Evolutionary conservation across 108 stramenopile genomes (phyloP), one percentile per base, ranked within the genome.

Genomic region (Cyclotella choctawhatcheeana): DNA sequence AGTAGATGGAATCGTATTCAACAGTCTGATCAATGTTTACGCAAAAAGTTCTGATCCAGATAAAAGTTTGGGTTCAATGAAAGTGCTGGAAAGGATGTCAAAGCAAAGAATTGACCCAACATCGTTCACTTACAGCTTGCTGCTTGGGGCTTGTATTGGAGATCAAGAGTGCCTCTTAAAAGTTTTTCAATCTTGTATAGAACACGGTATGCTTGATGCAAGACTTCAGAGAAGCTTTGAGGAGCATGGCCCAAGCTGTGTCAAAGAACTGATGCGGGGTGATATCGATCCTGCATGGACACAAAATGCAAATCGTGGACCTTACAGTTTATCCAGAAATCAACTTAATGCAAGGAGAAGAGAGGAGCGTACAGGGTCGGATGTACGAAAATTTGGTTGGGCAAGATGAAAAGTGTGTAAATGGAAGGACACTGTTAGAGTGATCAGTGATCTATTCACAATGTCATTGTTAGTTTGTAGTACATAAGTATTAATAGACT

Each of bases 11-110:
- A 18, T 60, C n/a, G 31, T 32, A 4, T 60, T 60, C 29, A 60
- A 60, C 35, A 21, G 33, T 37, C 32, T 61, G 33, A 61, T 61
- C 60, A 61, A 61, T 61, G 60, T 61, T 3, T 61, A 61, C n/a
- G 60, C 60, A 33, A 61, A 61, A 61, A 61, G 60, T 22, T 37
- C n/a, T 18, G 18, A 61, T 35, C 34, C 34, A 35, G 18, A 61
- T 5, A 61, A 35, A 22, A 61, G 60, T 35, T 31, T 61, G n/a
- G 13, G 22, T 8, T 33, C 60, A 43, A 35, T 40, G 21, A 17
- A 61, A n/a, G 60, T 61, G 33, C 34, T 61, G 4, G 33, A 61
- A 2, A 27, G 60, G 0, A 61, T 61, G 60, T 21, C 20, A n/a
- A n/a, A 61, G 37, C 32, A 34, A 21, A n/a, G 34, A 12, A 20